Evolutionary conservation across 2,329 filamentous ascomycete genomes (phyloP), one percentile per base, ranked within the genome.

Genomic region (Phaeomoniella chlamydospora): DNA sequence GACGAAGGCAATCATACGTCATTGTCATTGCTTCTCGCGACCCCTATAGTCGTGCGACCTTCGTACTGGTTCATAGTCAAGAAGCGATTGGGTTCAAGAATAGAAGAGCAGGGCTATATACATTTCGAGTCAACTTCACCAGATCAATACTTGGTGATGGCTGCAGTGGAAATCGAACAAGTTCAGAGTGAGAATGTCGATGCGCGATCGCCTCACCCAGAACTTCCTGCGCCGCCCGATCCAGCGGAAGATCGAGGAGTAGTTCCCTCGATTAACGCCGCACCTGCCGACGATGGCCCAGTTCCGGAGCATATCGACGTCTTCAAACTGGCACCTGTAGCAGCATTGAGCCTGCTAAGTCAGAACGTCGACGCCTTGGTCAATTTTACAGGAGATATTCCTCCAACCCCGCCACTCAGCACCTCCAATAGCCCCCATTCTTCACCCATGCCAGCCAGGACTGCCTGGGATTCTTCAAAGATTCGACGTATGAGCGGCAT

Each of bases 281-380:
- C 58, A 10, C 47, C 45, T n/a, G 54, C 53, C 26, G 57, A 59
- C 34, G 52, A 59, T 29, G 40, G 36, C 13, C 29, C 46, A 22
- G 45, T 44, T 4, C 31, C 45, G 10, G 45, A 49, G 13, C 46
- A 41, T 31, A 68, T 81, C 56, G 78, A 86, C 53, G 70, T 93
- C 42, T 82, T 81, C 58, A 72, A 72, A 35, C 68, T 94, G 40
- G 63, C 75, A 1, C 75, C 85, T 3, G 66, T 78, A 35, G 76
- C 76, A 2, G 87, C 87, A 4, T 70, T 96, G 50, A 81, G 79
- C 50, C 64, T 93, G 43, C 70, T 96, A n/a, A 77, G 77, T 45
- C 68, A 74, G 29, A 74, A 74, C 39, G 64, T 86, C 41, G 80
- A 86, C 34, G 49, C 47, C 16, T 48, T 67, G 14, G 53, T 53